Percentiles rank a stretch among this genome's conserved stretches.
Conservation (phyloP, 257 asterid species). For the Oldenlandia corymbosa region DNA sequence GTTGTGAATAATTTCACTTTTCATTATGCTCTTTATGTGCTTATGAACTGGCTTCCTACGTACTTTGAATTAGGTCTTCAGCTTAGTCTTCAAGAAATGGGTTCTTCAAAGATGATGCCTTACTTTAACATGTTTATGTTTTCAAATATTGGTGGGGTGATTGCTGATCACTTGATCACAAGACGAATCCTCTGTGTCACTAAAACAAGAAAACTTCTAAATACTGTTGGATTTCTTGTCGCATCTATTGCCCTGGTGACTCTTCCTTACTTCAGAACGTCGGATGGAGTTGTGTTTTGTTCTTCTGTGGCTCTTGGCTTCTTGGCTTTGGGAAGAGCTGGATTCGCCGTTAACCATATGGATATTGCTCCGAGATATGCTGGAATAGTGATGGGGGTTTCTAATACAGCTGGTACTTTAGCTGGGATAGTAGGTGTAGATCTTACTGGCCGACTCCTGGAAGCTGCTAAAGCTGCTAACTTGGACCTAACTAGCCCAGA, state of each 20-base stretch:
- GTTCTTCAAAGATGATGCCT: slow-evolving; percentile 92
- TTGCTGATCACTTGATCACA: slow-evolving; percentile 73
- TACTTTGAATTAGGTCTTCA: slow-evolving; percentile 80
- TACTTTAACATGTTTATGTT: slow-evolving; percentile 80
- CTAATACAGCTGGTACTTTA: slow-evolving; percentile 89
- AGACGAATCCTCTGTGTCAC: slow-evolving; percentile 58
- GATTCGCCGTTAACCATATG: slow-evolving; percentile 93
- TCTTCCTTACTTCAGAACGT: slow-evolving; percentile 68
- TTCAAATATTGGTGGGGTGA: slow-evolving; percentile 84
- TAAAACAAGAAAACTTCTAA: slow-evolving; percentile 63
- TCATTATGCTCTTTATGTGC: slow-evolving; percentile 87
- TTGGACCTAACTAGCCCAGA: slow-evolving; percentile 69
- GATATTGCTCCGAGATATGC: slow-evolving; percentile 95
- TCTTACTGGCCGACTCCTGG: slow-evolving; percentile 85
- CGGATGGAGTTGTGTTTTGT: slow-evolving; percentile 64
- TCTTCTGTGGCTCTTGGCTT: slow-evolving; percentile 86
- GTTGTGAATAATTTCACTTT: slow-evolving; percentile 81
- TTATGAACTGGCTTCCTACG: slow-evolving; percentile 98
- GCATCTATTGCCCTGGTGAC: slow-evolving; percentile 71
- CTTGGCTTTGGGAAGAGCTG: slow-evolving; percentile 94
- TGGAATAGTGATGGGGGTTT: slow-evolving; percentile 91
- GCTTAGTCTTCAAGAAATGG: slow-evolving; percentile 89
- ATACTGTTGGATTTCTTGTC: slow-evolving; percentile 66
- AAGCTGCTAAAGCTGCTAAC: slow-evolving; percentile 65
- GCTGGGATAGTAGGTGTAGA: slow-evolving; percentile 91